A percentile compares a stretch with the other conserved stretches of the same genome.
These are phyloP conservation scores for Hymenoscyphus scutula DNA, from an alignment of 2,329 filamentous ascomycete species.

Conservation along the genomic window DNA sequence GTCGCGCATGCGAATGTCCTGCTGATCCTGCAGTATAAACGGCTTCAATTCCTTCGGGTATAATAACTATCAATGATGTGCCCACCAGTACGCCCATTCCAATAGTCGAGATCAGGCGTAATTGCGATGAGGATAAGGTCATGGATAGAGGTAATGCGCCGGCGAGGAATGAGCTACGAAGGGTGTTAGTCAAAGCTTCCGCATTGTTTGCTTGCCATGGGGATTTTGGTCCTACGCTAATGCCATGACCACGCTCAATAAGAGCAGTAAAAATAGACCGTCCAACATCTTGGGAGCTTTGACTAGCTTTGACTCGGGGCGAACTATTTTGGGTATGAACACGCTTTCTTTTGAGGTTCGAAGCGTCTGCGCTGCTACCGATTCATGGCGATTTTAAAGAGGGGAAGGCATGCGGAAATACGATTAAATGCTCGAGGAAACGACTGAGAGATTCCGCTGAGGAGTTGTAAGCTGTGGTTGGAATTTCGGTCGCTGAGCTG, in stretches of 20 bases:
- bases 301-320: not conserved
- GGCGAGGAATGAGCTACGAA: constrained; percentile 80
- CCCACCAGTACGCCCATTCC: constrained; percentile 93
- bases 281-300: constrained; percentile 34
- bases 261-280: constrained; percentile 37
- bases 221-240: constrained; percentile 47
- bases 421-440: not conserved
- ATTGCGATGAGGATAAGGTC: constrained; percentile 78
- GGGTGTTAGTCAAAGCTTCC: constrained; percentile 1
- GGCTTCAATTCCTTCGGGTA: constrained; percentile 93
- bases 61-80: constrained; percentile 93
- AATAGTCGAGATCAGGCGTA: constrained; percentile 86
- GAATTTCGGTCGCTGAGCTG: not conserved
- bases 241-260: constrained; percentile 51
- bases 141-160: constrained; percentile 89
- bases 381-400: constrained; percentile 23
- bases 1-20: constrained; percentile 27
- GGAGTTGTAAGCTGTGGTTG: not conserved
- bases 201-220: not conserved
- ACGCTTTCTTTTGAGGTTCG: constrained; percentile 6
- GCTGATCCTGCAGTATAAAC: constrained; percentile 60
- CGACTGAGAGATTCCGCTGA: not conserved
- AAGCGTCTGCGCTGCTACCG: constrained; percentile 21
- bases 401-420: not conserved
- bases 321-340: constrained; percentile 8